phyloP scores from a whole-genome alignment of 2,329 filamentous ascomycete species.

The Colletotrichum salicis region DNA sequence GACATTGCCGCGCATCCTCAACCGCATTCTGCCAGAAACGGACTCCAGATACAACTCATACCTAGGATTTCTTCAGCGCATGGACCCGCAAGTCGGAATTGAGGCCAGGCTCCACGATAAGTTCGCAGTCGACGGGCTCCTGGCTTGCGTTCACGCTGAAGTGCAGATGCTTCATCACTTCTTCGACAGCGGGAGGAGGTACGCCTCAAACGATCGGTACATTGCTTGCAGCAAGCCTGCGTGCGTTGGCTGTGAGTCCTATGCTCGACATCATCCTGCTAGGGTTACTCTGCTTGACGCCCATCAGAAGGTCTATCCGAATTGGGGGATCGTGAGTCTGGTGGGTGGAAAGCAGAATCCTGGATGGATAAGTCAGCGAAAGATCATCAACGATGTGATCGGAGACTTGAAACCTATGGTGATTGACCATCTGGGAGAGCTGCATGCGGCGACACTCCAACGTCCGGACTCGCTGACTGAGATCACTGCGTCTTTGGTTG shows the following conservation, averaged over 20 bases:
- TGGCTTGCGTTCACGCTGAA: conserved; percentile 55
- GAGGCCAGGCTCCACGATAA: conserved; percentile 38
- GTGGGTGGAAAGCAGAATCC: neutral
- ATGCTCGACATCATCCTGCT: conserved; percentile 53
- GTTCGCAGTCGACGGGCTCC: conserved; percentile 40
- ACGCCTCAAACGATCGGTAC: conserved; percentile 53
- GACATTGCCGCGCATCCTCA: conserved; percentile 45
- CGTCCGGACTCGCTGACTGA: conserved; percentile 10
- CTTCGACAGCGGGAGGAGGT: conserved; percentile 43
- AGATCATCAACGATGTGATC: conserved; percentile 8
- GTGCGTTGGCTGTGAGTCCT: conserved; percentile 60
- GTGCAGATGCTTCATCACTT: conserved; percentile 60
- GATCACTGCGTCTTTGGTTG: neutral
- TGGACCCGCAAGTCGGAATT: conserved; percentile 44
- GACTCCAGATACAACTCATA: conserved; percentile 33
- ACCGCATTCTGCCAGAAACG: conserved; percentile 42
- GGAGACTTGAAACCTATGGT: conserved; percentile 4
- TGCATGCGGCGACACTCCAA: neutral
- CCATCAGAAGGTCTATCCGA: conserved; percentile 52
- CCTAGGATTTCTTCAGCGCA: conserved; percentile 31
- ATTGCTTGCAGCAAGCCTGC: conserved; percentile 64
- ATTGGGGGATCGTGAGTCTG: conserved; percentile 48
- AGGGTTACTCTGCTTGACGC: conserved; percentile 44
- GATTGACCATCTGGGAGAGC: neutral
- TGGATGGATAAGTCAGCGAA: neutral